A percentile compares a stretch with the other conserved stretches of the same genome.
phyloP scores from a whole-genome alignment of 2,329 filamentous ascomycete genomes.

The Didymella arachidicola region DNA sequence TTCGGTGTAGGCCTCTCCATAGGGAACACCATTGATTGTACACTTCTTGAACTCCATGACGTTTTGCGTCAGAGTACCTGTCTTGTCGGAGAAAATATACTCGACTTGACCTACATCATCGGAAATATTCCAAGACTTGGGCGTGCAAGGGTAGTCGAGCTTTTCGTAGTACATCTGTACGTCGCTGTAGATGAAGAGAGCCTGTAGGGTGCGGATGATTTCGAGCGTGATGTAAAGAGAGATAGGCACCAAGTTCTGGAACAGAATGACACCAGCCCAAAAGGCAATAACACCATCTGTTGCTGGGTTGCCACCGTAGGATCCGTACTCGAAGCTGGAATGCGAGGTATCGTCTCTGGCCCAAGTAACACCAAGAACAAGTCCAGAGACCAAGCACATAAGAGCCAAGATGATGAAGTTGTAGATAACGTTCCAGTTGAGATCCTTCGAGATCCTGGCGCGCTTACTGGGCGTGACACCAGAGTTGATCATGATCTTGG shows the following conservation, averaged over 20 bases:
- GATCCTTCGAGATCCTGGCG: conserved; percentile 85
- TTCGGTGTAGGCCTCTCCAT: conserved; percentile 97
- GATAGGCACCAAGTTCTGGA: conserved; percentile 98
- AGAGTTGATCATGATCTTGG: conserved; percentile 99
- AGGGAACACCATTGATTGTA: conserved; percentile 93
- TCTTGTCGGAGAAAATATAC: conserved; percentile 98
- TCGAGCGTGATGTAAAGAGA: conserved; percentile 97
- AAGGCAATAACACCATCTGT: conserved; percentile 95
- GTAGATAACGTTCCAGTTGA: conserved; percentile 97
- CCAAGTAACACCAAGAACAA: conserved; percentile 88
- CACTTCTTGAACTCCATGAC: conserved; percentile 99
- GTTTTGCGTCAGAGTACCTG: conserved; percentile 87
- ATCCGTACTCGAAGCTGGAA: conserved; percentile 83
- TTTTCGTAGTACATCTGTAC: conserved; percentile 96
- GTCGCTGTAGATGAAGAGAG: conserved; percentile 97
- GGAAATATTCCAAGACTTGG: conserved; percentile 98
- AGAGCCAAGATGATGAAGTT: conserved; percentile 89
- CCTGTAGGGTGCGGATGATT: conserved; percentile 91
- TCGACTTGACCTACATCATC: conserved; percentile 98
- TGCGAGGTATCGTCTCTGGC: conserved; percentile 75
- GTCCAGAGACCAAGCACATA: conserved; percentile 86
- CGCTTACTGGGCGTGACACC: conserved; percentile 95
- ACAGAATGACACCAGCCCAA: conserved; percentile 92
- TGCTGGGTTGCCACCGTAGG: conserved; percentile 74
- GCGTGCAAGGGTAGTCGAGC: conserved; percentile 92